A percentile compares a stretch with the other conserved stretches of the same genome.
Conservation (phyloP, 257 asterid species). For the Vinca minor region DNA sequence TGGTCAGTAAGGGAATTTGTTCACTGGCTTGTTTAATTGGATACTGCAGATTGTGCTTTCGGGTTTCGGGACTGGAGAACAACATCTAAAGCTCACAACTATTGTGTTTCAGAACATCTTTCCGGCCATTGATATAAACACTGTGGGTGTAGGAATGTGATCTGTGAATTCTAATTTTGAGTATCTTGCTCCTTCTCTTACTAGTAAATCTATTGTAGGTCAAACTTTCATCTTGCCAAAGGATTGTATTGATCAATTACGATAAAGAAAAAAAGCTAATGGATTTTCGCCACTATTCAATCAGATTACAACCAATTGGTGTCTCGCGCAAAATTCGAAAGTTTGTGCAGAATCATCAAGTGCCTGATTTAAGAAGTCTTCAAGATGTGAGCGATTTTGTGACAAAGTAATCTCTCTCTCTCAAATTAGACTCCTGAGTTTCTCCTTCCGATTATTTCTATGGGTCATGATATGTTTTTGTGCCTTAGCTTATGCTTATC, state of each 20-base stretch:
- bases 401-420: constrained; percentile 42
- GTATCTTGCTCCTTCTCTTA: constrained; percentile 14
- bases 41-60: constrained; percentile 75
- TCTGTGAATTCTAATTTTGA: constrained; percentile 6
- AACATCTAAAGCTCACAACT: constrained; percentile 83
- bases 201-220: constrained; percentile 42
- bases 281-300: constrained; percentile 86
- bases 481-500: background rate
- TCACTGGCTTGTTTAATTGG: constrained; percentile 15
- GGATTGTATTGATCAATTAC: constrained; percentile 86
- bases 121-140: constrained; percentile 85
- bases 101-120: constrained; percentile 87
- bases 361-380: constrained; percentile 73
- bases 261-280: constrained; percentile 76
- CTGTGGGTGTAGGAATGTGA: constrained; percentile 42
- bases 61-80: constrained; percentile 94
- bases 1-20: background rate
- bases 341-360: constrained; percentile 86
- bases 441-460: background rate
- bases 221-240: constrained; percentile 85
- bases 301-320: constrained; percentile 91
- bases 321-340: constrained; percentile 76
- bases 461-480: background rate
- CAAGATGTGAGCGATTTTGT: constrained; percentile 88
- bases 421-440: background rate